Conservation (phyloP, 495 filamentous ascomycete species). For the Penicillium paxilli region DNA sequence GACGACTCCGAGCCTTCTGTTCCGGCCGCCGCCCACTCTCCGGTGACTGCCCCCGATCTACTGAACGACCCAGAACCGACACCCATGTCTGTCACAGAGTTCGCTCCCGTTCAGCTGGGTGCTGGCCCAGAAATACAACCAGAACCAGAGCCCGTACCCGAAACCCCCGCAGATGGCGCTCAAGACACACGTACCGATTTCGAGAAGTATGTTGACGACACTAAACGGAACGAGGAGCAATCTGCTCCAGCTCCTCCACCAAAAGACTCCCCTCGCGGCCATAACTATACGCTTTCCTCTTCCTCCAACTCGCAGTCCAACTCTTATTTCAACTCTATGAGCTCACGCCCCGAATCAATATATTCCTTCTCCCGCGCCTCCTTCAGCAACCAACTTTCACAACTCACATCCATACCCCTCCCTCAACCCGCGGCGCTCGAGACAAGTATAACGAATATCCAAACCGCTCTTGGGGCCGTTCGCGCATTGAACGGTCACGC, state of each 20-base stretch:
- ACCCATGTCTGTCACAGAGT: constrained; percentile 37
- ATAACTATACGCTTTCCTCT: constrained; percentile 34
- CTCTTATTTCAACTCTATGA: constrained; percentile 53
- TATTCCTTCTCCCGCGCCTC: constrained; percentile 87
- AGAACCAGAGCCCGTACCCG: constrained; percentile 6
- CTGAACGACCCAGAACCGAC: constrained; percentile 13
- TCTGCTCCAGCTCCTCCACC: constrained; percentile 39
- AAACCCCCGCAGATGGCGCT: constrained; percentile 2
- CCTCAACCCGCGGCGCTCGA: constrained; percentile 81
- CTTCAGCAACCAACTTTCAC: constrained; percentile 86
- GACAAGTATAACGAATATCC: constrained; percentile 76
- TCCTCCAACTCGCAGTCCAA: constrained; percentile 46
- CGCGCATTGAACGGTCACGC: constrained; percentile 77
- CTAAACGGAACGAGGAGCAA: constrained; percentile 36
- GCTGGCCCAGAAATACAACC: constrained; percentile 12
- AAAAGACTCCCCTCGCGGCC: constrained; percentile 32
- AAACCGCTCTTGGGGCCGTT: constrained; percentile 75
- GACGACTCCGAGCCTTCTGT: constrained; percentile 17
- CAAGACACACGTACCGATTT: constrained; percentile 39
- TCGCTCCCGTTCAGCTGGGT: constrained; percentile 24
- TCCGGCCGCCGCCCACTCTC: constrained; percentile 3
- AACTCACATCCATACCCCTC: constrained; percentile 80
- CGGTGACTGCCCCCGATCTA: constrained; percentile 11
- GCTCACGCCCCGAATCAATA: constrained; percentile 70
- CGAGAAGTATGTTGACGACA: constrained; percentile 48